Evolutionary conservation across 495 filamentous ascomycete genomes (phyloP).

Genomic region (Daldinia vernicosa): DNA sequence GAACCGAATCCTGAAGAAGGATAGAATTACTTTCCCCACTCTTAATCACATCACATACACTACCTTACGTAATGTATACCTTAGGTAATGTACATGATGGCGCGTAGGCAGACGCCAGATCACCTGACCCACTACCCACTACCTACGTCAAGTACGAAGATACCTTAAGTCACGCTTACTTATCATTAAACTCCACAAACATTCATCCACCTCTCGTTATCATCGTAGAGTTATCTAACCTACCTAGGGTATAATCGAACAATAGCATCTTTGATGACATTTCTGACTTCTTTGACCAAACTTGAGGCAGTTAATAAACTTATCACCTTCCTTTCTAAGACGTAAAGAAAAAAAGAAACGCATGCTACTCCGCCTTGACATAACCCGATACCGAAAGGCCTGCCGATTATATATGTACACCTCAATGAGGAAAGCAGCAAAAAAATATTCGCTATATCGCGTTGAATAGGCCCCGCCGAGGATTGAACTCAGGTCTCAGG

Average conservation of each 20-base stretch:
- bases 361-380: background rate
- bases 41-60: constrained; percentile 16
- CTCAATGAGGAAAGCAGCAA: background rate
- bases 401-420: background rate
- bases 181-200: background rate
- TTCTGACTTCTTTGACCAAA: background rate
- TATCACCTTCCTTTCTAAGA: background rate
- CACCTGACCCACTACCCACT: constrained; percentile 41
- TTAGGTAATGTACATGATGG: no score
- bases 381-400: background rate
- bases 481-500: constrained; percentile 13
- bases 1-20: background rate
- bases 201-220: background rate
- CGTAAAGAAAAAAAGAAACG: background rate
- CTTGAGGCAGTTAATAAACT: background rate
- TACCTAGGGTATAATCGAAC: background rate
- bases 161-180: background rate
- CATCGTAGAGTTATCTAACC: background rate
- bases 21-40: constrained; percentile 7
- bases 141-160: no score
- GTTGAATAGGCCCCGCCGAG: constrained; percentile 10
- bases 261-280: background rate
- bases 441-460: background rate
- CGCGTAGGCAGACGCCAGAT: constrained; percentile 40
- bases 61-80: no score